Percentiles rank a stretch among this genome's conserved stretches.
These are phyloP conservation scores for Hura crepitans DNA, from an alignment of 441 rosid species.

Conservation along the genomic window DNA sequence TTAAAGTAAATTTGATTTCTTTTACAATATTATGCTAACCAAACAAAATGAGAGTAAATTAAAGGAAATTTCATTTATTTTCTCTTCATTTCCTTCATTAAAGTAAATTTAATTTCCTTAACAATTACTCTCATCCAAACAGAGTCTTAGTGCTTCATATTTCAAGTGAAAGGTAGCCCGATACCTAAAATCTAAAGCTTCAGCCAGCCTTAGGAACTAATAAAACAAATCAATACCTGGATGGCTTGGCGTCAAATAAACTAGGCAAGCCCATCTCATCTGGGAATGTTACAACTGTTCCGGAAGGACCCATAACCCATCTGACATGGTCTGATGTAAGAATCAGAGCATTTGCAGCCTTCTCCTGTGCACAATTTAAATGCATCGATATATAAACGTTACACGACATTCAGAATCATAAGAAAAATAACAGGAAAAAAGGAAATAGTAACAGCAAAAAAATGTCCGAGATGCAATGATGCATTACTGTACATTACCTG, in stretches of 20 bases:
- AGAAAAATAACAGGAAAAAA: neutral
- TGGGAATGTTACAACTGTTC: constrained; percentile 80
- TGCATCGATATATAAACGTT: neutral
- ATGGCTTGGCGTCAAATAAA: constrained; percentile 57
- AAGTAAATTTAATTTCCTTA: too few species aligned
- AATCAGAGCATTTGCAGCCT: constrained; percentile 52
- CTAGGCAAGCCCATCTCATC: constrained; percentile 65
- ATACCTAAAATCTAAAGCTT: neutral
- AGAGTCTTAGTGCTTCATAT: too few species aligned
- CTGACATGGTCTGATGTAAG: constrained; percentile 51
- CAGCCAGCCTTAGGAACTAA: constrained; percentile 1
- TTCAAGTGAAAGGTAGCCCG: neutral
- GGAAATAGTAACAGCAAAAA: neutral
- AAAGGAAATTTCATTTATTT: too few species aligned
- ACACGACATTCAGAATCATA: neutral
- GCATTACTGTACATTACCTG: constrained; percentile 44
- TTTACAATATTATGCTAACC: too few species aligned
- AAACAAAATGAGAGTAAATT: too few species aligned
- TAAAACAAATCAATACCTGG: constrained; percentile 33
- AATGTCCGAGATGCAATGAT: neutral
- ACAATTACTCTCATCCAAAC: too few species aligned
- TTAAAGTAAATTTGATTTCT: too few species aligned
- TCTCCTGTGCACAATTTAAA: constrained; percentile 47
- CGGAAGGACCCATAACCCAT: constrained; percentile 69
- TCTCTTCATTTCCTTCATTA: too few species aligned